Base-by-base conservation (phyloP, 2,329 filamentous ascomycete genomes). In the Cladosporium colombiae region DNA sequence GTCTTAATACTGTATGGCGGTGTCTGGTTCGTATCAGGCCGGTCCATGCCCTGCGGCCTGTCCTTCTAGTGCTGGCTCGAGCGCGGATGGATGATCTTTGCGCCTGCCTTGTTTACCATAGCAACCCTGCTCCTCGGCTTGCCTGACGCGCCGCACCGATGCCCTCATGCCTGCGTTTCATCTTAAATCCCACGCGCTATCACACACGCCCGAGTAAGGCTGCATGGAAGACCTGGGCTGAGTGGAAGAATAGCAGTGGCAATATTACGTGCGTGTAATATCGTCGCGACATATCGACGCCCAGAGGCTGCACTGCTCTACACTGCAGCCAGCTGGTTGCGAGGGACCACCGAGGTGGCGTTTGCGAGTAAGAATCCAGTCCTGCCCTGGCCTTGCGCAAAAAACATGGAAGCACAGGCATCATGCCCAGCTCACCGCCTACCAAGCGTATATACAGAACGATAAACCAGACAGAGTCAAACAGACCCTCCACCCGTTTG, bases 1-100 rank as follows among this genome's bases (percentile, higher is more conserved):
- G 31, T 63, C 61, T 63, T 63, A 63, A 63, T 63, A 63, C 37
- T 31, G 52, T 18, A 55, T 55, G 25, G 52, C 27, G 52, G 52
- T 55, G 23, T 53, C 21, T 29, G 21, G 46, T 62, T 40, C 29
- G 21, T 50, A 29, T 49, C 46, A 37, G n/a, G n/a, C 16, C 37
- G 61, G 61, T 53, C 62, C 37, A 65, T 65, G 62, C 62, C 62
- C 55, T 23, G 33, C 46, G 55, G 55, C 55, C 44, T 52, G 55
- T 14, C 40, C 55, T 59, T 35, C 37, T 59, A 59, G 37, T 46
- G 37, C 56, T 35, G 46, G 49, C 23, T 55, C 50, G 49, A 31
- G 61, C 60, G 46, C 46, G 40, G 14, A 31, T 44, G 18, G 56
- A 10, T 16, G 56, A 46, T 59, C 56, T 27, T 10, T 44, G 37